These are phyloP conservation scores for Talaromyces trachyspermus DNA, from an alignment of 495 filamentous ascomycete species.

Conservation along the genomic window DNA sequence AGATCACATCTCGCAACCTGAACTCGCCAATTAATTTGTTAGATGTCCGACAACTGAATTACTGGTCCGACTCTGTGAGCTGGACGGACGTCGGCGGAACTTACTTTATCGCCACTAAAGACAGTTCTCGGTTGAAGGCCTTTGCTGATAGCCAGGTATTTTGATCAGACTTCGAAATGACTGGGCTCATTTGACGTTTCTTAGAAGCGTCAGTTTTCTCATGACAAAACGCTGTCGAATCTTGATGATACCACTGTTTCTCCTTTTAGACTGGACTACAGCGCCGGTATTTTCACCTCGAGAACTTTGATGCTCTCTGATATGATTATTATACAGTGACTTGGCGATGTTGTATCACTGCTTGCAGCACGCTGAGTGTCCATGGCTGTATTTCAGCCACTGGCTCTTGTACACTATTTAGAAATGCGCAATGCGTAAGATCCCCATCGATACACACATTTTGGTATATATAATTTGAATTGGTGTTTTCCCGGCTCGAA, in stretches of 20 bases:
- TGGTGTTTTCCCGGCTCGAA: background rate
- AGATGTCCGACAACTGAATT: constrained; percentile 65
- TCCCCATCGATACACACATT: too few relatives aligned
- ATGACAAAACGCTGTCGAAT: too few relatives aligned
- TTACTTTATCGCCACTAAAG: constrained; percentile 85
- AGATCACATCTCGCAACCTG: constrained; percentile 60
- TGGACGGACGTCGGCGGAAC: constrained; percentile 81
- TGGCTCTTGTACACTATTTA: background rate
- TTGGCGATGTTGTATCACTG: background rate
- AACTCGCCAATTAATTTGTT: constrained; percentile 73
- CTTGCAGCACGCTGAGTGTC: background rate
- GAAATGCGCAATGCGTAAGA: too few relatives aligned
- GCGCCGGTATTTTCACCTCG: background rate
- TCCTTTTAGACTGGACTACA: background rate
- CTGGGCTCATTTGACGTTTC: too few relatives aligned
- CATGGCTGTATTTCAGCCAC: background rate
- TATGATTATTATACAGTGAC: background rate
- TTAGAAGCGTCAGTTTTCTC: too few relatives aligned
- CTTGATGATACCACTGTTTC: constrained; percentile 18
- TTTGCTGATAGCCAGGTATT: constrained; percentile 31
- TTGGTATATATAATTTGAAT: too few relatives aligned
- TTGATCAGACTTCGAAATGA: too few relatives aligned
- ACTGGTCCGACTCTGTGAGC: constrained; percentile 78
- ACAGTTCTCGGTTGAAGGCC: constrained; percentile 46
- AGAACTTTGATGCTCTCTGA: background rate